Evolutionary conservation across 352 stramenopile genomes (phyloP).

Genomic region (Pythium myriotylum): DNA sequence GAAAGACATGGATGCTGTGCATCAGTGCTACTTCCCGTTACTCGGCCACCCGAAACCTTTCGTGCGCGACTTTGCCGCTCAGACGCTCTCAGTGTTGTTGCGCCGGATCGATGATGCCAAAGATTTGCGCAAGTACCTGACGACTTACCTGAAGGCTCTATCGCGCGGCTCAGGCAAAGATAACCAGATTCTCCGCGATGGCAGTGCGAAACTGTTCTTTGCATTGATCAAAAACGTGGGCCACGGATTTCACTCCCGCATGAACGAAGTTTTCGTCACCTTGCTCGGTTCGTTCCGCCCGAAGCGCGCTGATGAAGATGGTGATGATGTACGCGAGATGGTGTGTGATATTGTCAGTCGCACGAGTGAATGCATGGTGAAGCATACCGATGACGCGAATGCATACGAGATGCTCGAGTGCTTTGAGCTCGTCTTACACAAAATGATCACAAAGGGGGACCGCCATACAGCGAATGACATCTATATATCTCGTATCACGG

Average conservation of each 20-base stretch:
- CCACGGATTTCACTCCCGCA: constrained; percentile 85
- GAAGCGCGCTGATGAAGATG: constrained; percentile 30
- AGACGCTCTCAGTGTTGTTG: constrained; percentile 85
- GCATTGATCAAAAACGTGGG: constrained; percentile 83
- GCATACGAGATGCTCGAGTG: constrained; percentile 69
- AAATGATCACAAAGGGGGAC: constrained; percentile 40
- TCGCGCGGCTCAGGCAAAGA: constrained; percentile 60
- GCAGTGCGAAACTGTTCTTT: constrained; percentile 88
- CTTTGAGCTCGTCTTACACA: constrained; percentile 58
- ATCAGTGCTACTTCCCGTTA: constrained; percentile 90
- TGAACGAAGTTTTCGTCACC: constrained; percentile 75
- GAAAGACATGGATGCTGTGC: constrained; percentile 88
- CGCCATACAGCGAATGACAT: constrained; percentile 45
- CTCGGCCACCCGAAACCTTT: constrained; percentile 85
- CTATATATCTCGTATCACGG: constrained; percentile 71
- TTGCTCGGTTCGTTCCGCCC: constrained; percentile 75
- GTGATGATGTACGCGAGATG: constrained; percentile 29
- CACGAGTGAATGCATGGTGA: constrained; percentile 73
- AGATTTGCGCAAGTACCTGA: constrained; percentile 79
- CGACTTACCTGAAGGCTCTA: constrained; percentile 75
- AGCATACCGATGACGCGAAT: constrained; percentile 74
- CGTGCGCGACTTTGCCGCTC: constrained; percentile 88
- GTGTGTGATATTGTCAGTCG: constrained; percentile 72
- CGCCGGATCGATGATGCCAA: constrained; percentile 77
- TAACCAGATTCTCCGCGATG: constrained; percentile 75